phyloP scores from a whole-genome alignment of 129 eudicot species.

The Helianthus annuus region DNA sequence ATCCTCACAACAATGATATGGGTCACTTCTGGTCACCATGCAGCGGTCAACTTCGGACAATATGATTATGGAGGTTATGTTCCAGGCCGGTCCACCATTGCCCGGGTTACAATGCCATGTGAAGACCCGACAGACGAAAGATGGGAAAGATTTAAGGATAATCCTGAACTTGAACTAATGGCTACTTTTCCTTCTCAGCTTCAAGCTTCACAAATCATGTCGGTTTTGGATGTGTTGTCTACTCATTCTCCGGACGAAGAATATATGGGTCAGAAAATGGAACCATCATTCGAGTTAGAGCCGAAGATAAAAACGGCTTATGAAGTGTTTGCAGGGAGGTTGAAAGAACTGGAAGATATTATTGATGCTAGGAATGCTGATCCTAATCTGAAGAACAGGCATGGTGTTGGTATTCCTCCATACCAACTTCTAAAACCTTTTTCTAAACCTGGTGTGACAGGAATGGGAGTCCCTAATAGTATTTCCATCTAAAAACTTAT shows the following conservation, averaged over 20 bases:
- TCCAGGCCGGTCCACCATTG: conserved; percentile 79
- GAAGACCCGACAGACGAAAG: conserved; percentile 69
- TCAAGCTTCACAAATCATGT: conserved; percentile 76
- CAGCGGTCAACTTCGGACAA: conserved; percentile 91
- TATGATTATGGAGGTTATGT: conserved; percentile 74
- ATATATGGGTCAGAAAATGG: conserved; percentile 56
- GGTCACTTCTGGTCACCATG: conserved; percentile 88
- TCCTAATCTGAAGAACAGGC: conserved; percentile 45
- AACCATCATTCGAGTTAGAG: conserved; percentile 49
- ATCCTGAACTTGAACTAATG: conserved; percentile 57
- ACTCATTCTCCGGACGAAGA: conserved; percentile 86
- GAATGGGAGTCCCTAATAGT: conserved; percentile 79
- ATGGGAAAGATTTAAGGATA: conserved; percentile 41
- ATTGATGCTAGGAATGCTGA: conserved; percentile 66
- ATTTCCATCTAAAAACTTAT: conserved; percentile 61
- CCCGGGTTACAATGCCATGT: conserved; percentile 61
- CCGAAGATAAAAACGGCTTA: conserved; percentile 56
- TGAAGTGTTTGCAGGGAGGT: conserved; percentile 46
- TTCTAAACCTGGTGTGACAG: conserved; percentile 78
- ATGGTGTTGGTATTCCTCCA: conserved; percentile 80
- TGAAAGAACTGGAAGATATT: conserved; percentile 60
- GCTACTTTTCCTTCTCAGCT: conserved; percentile 69
- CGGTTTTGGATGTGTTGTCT: conserved; percentile 67
- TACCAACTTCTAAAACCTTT: conserved; percentile 71
- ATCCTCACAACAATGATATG: conserved; percentile 70